Percentiles rank a stretch among this genome's conserved stretches.
Conservation (phyloP, 805 yeast genomes). For the Suhomyces emberorum region DNA sequence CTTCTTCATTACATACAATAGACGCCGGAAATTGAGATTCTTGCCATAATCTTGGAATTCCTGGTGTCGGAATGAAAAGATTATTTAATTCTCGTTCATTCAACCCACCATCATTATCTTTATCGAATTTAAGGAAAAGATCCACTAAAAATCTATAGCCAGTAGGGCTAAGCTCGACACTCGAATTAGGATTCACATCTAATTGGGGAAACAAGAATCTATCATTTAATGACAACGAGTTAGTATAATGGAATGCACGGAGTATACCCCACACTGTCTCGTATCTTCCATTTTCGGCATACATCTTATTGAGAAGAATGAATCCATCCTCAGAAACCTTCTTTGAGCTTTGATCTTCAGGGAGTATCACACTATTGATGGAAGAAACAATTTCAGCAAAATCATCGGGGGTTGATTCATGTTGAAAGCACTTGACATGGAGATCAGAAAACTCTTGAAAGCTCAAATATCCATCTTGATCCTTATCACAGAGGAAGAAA, state of each 20-base stretch:
- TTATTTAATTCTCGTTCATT: constrained; percentile 65
- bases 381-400: constrained; percentile 37
- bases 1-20: constrained; percentile 86
- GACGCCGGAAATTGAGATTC: constrained; percentile 82
- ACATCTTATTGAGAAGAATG: constrained; percentile 69
- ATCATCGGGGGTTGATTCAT: constrained; percentile 32
- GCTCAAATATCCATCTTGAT: constrained; percentile 81
- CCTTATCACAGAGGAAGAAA: constrained; percentile 81
- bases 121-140: constrained; percentile 80
- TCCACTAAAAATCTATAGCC: constrained; percentile 94
- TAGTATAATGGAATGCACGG: constrained; percentile 85
- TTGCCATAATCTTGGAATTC: constrained; percentile 83
- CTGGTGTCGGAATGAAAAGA: constrained; percentile 84
- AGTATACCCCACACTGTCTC: constrained; percentile 97
- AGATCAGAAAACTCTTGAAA: constrained; percentile 66
- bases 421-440: constrained; percentile 73
- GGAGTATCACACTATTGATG: constrained; percentile 29
- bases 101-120: constrained; percentile 95
- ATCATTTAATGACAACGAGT: constrained; percentile 81
- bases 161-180: constrained; percentile 87
- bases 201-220: constrained; percentile 73
- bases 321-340: constrained; percentile 79
- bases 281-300: constrained; percentile 89
- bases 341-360: constrained; percentile 21
- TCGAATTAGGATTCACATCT: constrained; percentile 69